Evolutionary conservation across 768 basidiomycete species (phyloP), one percentile per base, ranked within the genome.

Genomic region (Cyathus striatus): DNA sequence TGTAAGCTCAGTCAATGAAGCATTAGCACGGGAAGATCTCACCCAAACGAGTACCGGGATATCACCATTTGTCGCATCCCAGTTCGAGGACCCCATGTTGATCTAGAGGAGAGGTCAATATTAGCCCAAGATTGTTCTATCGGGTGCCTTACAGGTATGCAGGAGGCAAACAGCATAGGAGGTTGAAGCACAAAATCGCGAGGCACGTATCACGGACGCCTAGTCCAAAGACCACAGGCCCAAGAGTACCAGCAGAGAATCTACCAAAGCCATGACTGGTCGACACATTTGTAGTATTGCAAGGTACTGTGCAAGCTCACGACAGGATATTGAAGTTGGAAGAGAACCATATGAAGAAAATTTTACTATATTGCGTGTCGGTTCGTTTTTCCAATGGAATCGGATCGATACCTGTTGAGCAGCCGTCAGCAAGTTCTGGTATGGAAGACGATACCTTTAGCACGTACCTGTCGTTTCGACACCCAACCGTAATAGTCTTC

Each of bases 1-100:
- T 52, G 13, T 13, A 23, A 34, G 27, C 32, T 23, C 23, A 22
- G 40, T 21, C 42, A 21, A 6, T 17, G 26, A n/a, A 14, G 12
- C 25, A 22, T 23, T 24, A 16, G 16, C 30, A 9, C 18, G 13
- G 6, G 26, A 34, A 35, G 32, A 13, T 39, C 62, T 23, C 25
- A 68, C 65, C 66, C 65, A 43, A 66, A 67, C 10, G 66, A 55
- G 50, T 66, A 65, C 38, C 58, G 55, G 2, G 89, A 81, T 34
- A 79, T 75, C 18, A 90, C 79, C 86, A 93, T 90, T 52, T 91
- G 89, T 13, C 92, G 75, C 69, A 93, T 78, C 9, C 92, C 92
- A 0, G 88, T 67, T 58, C 81, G 83, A 0, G 91, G 87, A 14
- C 92, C 90, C 78, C 86, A 90, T 17, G 83, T 88, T 12, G 68